These are phyloP conservation scores for Discostella pseudostelligera DNA, from an alignment of 108 stramenopile genomes.

Conservation along the genomic window DNA sequence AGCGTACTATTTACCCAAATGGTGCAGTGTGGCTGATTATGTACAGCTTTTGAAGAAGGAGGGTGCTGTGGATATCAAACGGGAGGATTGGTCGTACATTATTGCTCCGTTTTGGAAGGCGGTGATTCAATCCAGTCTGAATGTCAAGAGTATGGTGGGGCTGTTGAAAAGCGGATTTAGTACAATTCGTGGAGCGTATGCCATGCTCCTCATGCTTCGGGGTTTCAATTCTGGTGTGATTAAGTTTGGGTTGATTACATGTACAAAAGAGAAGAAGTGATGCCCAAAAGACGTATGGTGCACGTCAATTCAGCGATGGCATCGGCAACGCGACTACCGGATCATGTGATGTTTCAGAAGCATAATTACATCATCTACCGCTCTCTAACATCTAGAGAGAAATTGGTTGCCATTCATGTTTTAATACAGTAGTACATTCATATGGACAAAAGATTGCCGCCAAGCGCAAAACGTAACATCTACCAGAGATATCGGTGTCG, in stretches of 20 bases:
- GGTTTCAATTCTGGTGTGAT: constrained; percentile 84
- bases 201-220: constrained; percentile 84
- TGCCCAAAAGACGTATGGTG: not conserved
- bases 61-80: constrained; percentile 63
- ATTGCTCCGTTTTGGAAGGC: constrained; percentile 97
- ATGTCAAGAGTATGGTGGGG: constrained; percentile 68
- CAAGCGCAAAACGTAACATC: too few species aligned
- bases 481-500: too few species aligned
- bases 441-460: too few species aligned
- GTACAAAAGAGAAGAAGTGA: constrained; percentile 63
- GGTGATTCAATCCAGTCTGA: constrained; percentile 80
- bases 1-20: constrained; percentile 88
- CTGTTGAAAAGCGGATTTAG: constrained; percentile 75
- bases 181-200: constrained; percentile 82
- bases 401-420: too few species aligned
- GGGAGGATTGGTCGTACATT: constrained; percentile 90
- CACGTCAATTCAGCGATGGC: too few species aligned
- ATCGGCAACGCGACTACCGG: too few species aligned
- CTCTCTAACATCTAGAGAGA: too few species aligned
- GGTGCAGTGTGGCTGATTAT: constrained; percentile 87
- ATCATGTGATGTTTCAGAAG: too few species aligned
- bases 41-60: constrained; percentile 65
- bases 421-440: too few species aligned
- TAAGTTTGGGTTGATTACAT: constrained; percentile 88
- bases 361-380: too few species aligned